Percentiles rank a stretch among this genome's conserved stretches.
Conservation (phyloP, 345 rosid genomes). For the Anacardium occidentale region DNA sequence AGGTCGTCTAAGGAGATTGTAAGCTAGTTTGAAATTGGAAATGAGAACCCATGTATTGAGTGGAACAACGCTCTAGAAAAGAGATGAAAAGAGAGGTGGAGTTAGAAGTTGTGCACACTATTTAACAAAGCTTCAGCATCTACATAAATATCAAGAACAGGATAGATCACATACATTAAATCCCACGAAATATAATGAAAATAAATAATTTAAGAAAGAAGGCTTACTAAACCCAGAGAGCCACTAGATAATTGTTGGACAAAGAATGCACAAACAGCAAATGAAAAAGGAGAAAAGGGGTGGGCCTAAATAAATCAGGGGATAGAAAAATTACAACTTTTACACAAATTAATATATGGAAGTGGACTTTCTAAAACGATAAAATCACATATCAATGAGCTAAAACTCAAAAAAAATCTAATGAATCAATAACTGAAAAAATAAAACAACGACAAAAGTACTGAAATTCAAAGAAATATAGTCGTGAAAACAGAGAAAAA, state of each 20-base stretch:
- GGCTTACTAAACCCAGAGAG: neutral
- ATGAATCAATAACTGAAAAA: neutral
- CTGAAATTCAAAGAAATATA: neutral
- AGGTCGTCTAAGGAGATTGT: slow-evolving; percentile 82
- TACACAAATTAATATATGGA: neutral
- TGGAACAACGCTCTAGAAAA: slow-evolving; percentile 89
- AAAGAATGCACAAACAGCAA: slow-evolving; percentile 5
- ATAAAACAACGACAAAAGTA: neutral
- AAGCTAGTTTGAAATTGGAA: slow-evolving; percentile 92
- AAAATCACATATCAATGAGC: neutral
- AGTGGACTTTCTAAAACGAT: neutral
- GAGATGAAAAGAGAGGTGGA: neutral
- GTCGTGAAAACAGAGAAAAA: slow-evolving; percentile 8
- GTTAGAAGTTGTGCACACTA: slow-evolving; percentile 21
- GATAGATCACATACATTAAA: slow-evolving; percentile 12
- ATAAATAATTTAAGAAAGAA: neutral
- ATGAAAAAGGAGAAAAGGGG: slow-evolving; percentile 8
- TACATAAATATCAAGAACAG: neutral
- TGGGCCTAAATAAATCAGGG: slow-evolving; percentile 21
- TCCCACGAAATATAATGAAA: neutral
- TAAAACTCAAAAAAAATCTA: neutral
- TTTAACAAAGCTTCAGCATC: neutral
- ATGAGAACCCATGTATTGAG: slow-evolving; percentile 96
- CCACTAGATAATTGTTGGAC: slow-evolving; percentile 7
- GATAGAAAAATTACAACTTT: neutral